Base-by-base conservation (phyloP, 169 alveolate genomes). In the Plasmodium sp. region DNA sequence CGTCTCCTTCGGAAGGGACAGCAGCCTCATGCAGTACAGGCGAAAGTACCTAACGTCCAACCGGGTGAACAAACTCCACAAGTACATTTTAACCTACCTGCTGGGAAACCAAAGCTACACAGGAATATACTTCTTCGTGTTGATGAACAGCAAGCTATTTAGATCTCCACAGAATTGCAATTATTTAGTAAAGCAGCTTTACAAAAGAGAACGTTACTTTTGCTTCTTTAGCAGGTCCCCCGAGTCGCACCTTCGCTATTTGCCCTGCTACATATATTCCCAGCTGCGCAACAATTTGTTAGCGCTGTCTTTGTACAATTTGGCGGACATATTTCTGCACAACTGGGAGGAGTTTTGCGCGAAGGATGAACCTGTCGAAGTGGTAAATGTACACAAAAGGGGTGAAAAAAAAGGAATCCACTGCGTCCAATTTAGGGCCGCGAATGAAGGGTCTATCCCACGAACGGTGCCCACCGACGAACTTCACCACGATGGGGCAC, bases 81-180 rank as follows among this genome's bases (percentile, higher is more conserved):
- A 48, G 9, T 84, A 74, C 39, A 75, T 84, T 45, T 75, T 84
- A 41, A 84, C 39, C 27, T 84, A 84, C 45, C 81, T 74, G 54
- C 22, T 84, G 79, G 79, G 39, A 14, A 84, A 84, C 34, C 93
- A 84, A 31, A 84, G 85, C 62, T 74, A 33, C 10, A 84, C 84
- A 74, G 31, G 80, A 74, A 84, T 84, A 75, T 84, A 84, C 81
- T 84, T 84, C 62, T 84, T 84, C 41, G 56, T 84, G 9, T 27
- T 84, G 34, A 43, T 74, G n/a, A 84, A 84, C 58, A 51, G 36
- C n/a, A 48, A 48, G 27, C 27, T 84, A 51, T 84, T 84, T 84
- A 45, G 45, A 31, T 31, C 54, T 31, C 22, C 54, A 31, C n/a
- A 74, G 43, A 75, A 84, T 45, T 84, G 93, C 48, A 84, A 84